Evolutionary conservation across 2,329 filamentous ascomycete species (phyloP), one percentile per base, ranked within the genome.

Genomic region (Dactylellina leptospora): DNA sequence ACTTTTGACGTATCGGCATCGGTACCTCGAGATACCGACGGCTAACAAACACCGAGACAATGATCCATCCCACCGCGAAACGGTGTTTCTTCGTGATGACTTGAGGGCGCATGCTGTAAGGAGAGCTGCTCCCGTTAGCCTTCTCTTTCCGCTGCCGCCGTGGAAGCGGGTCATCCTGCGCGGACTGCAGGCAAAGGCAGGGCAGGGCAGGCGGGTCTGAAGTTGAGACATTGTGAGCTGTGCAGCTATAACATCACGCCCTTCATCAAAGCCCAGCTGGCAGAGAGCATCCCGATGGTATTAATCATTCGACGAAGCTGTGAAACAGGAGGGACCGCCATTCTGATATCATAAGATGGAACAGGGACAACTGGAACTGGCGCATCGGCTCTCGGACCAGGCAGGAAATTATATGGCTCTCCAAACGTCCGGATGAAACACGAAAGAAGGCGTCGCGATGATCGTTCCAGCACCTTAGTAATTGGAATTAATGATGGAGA

Each of bases 151-250:
- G 62, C 62, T 51, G 50, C 64, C 48, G 56, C 44, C 54, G 25
- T 56, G 23, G 44, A 71, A 55, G 66, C 66, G 59, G 58, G 66
- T 71, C 66, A 63, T 71, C 66, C 51, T 63, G 64, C 54, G 55
- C 54, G 22, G 47, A 54, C 28, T 48, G 45, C 45, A 25, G 22
- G 22, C 48, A 20, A 20, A 18, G 10, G 36, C 36, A 4, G 20
- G 13, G 18, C 40, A 45, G 27, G 30, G 28, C n/a, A 23, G 18
- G 58, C 50, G 23, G 44, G 56, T 71, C 38, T 62, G 56, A 62
- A 47, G 48, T 71, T 63, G 58, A 71, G 66, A 63, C 66, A 71
- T 44, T 61, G 25, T 70, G 64, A 54, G 45, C 54, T 68, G 54
- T 60, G 54, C 62, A 69, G 30, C 33, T 54, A 53, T 51, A 47